phyloP scores from a whole-genome alignment of 345 rosid genomes.

The Limnanthes douglasii region DNA sequence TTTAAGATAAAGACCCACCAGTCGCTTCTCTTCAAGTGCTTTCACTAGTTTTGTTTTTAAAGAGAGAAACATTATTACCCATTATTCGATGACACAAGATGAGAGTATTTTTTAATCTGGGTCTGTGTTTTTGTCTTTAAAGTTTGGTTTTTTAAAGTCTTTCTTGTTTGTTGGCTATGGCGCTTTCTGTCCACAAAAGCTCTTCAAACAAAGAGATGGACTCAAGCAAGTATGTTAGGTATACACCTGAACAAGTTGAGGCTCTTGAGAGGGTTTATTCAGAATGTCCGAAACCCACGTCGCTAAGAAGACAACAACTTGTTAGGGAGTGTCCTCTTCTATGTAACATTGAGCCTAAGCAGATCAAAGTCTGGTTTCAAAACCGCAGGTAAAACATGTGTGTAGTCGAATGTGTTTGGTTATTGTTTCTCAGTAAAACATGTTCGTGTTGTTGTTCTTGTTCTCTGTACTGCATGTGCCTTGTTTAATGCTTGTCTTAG shows the following conservation, averaged over 20 bases:
- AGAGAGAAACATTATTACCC: too few species aligned
- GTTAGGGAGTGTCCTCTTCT: conserved; percentile 21
- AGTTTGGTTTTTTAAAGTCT: too few species aligned
- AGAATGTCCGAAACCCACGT: conserved; percentile 22
- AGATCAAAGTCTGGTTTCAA: conserved; percentile 28
- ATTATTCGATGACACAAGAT: too few species aligned
- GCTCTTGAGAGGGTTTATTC: conserved; percentile 22
- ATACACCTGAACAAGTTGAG: conserved; percentile 22
- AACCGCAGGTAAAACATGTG: conserved; percentile 14
- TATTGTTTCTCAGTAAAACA: neutral
- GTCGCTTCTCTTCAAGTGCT: too few species aligned
- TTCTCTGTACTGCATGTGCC: neutral
- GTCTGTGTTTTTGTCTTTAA: too few species aligned
- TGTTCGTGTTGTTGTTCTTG: neutral
- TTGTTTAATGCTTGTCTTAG: neutral
- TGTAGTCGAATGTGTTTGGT: neutral
- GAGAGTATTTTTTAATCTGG: too few species aligned
- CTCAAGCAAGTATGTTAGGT: conserved; percentile 21
- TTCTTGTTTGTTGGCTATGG: too few species aligned
- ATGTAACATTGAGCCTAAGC: conserved; percentile 17
- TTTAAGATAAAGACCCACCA: too few species aligned
- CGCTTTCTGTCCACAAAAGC: conserved; percentile 23
- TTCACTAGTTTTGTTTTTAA: too few species aligned
- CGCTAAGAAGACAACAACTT: conserved; percentile 19
- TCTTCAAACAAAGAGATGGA: conserved; percentile 19